Percentiles rank a stretch among this genome's conserved stretches.
These are phyloP conservation scores for Scheffersomyces ergatensis DNA, from an alignment of 805 yeast species.

Conservation along the genomic window DNA sequence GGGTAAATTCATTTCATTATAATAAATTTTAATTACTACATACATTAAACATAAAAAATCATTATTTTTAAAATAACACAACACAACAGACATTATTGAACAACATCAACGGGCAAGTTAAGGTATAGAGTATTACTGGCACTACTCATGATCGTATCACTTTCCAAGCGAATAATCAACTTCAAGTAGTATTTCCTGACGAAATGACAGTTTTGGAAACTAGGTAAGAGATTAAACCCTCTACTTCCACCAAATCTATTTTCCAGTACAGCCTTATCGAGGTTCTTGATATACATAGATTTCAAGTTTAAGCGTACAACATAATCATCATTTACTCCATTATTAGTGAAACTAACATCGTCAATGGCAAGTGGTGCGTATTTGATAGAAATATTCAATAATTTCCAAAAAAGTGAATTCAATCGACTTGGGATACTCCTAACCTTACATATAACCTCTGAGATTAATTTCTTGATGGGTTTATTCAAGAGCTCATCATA, in stretches of 20 bases:
- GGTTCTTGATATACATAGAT: constrained; percentile 4
- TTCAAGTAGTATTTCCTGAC: constrained; percentile 5
- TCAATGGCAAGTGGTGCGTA: constrained; percentile 5
- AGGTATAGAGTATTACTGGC: neutral
- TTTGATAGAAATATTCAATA: neutral
- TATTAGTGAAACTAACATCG: neutral
- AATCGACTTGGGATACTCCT: neutral
- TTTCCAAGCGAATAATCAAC: neutral
- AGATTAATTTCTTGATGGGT: constrained; percentile 3
- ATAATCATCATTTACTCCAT: neutral
- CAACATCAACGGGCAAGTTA: constrained; percentile 5
- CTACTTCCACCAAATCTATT: constrained; percentile 7
- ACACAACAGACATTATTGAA: neutral
- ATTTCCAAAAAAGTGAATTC: neutral
- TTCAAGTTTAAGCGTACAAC: constrained; percentile 3
- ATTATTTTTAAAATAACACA: too few species aligned
- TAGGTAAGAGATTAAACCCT: constrained; percentile 6
- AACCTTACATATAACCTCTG: neutral
- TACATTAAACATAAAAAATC: too few species aligned
- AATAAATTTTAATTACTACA: too few species aligned
- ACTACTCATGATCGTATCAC: neutral
- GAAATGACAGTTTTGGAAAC: constrained; percentile 7
- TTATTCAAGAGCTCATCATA: constrained; percentile 2
- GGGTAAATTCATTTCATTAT: too few species aligned
- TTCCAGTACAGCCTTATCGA: constrained; percentile 3